Evolutionary conservation across 805 yeast species (phyloP).

Genomic region (Lachancea quebecensis): DNA sequence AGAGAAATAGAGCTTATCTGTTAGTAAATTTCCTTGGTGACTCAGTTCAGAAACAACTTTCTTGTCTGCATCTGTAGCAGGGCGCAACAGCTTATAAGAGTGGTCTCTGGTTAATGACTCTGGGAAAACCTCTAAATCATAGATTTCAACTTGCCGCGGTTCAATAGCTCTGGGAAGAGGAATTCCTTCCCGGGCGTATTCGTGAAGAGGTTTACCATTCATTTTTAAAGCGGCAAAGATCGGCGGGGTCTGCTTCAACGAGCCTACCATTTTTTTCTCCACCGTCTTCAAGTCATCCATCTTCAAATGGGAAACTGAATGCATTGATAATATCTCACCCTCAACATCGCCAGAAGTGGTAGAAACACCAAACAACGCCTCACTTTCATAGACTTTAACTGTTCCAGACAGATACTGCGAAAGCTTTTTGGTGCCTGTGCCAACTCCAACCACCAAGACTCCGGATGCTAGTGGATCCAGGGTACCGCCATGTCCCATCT

Average conservation of each 20-base stretch:
- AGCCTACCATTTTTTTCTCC: conserved; percentile 67
- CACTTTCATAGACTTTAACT: conserved; percentile 72
- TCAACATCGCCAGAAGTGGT: conserved; percentile 94
- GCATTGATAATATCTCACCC: conserved; percentile 66
- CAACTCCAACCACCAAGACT: conserved; percentile 85
- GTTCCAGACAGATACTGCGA: conserved; percentile 67
- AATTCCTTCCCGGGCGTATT: conserved; percentile 82
- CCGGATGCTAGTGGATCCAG: conserved; percentile 96
- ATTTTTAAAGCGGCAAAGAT: conserved; percentile 89
- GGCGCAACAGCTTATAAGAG: conserved; percentile 39
- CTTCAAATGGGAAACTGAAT: conserved; percentile 50
- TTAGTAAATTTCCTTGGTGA: conserved; percentile 46
- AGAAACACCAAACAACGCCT: conserved; percentile 79
- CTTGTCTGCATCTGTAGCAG: conserved; percentile 26
- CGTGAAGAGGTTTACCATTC: conserved; percentile 90
- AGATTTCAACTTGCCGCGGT: conserved; percentile 61
- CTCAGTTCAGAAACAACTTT: conserved; percentile 27
- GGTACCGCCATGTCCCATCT: conserved; percentile 98
- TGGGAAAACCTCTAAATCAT: conserved; percentile 41
- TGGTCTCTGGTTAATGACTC: conserved; percentile 54
- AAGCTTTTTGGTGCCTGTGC: conserved; percentile 78
- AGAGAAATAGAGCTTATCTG: conserved; percentile 55
- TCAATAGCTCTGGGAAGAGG: conserved; percentile 83
- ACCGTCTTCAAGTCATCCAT: conserved; percentile 43
- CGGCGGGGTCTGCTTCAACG: conserved; percentile 86